Evolutionary conservation across 352 stramenopile genomes (phyloP).

Genomic region (Thalassiosira livingstoniorum): DNA sequence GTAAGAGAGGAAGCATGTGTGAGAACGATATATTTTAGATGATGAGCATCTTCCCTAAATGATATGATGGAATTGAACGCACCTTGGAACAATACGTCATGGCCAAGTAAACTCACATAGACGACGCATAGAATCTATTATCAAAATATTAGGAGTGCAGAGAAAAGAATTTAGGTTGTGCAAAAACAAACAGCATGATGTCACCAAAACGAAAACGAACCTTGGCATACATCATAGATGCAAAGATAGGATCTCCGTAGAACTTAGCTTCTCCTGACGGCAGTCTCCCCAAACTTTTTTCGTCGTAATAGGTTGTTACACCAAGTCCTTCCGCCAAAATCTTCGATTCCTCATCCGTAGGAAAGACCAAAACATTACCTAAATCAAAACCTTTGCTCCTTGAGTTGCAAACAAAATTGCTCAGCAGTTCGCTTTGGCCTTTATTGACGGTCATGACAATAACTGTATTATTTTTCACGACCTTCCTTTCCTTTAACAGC

Average conservation of each 20-base stretch:
- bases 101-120: conserved; percentile 56
- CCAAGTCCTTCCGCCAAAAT: conserved; percentile 53
- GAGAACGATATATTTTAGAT: conserved; percentile 1
- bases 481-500: conserved; percentile 55
- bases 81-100: conserved; percentile 78
- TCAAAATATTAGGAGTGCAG: neutral
- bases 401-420: conserved; percentile 66
- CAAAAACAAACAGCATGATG: no score
- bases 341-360: conserved; percentile 56
- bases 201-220: conserved; percentile 18
- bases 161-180: no score
- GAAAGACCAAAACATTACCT: conserved; percentile 70
- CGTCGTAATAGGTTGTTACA: conserved; percentile 54
- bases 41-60: no score
- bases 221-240: conserved; percentile 82
- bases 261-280: conserved; percentile 45
- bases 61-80: no score
- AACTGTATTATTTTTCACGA: conserved; percentile 71
- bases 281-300: conserved; percentile 59
- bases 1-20: neutral
- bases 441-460: conserved; percentile 83
- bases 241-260: conserved; percentile 78
- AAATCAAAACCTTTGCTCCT: conserved; percentile 51
- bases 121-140: conserved; percentile 51
- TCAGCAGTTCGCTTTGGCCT: conserved; percentile 69